Base-by-base conservation (phyloP, 2,329 filamentous ascomycete species). In the Raffaelea deltoideospora region DNA sequence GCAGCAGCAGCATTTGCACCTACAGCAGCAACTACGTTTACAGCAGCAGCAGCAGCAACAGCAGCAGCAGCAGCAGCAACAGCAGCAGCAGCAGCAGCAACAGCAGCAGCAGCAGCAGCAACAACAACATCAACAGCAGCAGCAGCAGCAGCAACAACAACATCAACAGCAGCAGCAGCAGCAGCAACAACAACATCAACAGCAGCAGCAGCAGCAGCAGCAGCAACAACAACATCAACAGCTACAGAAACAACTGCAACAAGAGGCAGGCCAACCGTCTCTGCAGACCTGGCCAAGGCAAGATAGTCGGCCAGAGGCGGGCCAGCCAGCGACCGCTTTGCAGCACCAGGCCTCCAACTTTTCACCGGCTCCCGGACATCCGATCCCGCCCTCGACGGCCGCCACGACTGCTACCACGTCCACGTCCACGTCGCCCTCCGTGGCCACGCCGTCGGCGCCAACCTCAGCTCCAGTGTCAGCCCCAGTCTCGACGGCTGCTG, bases 101-200 rank as follows among this genome's bases (percentile, higher is more conserved):
- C 37, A 31, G 7, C 24, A 4, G 4, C 17, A 32, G 19, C 10
- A 14, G 20, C 21, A 17, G 5, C 31, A 34, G 20, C 10, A 8
- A 13, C 37, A 34, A 13, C 37, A 34, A 15, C 7, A n/a, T 9
- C 36, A 37, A 18, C 31, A 33, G 22, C 23, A 32, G 11, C 31
- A 29, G 13, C 13, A 27, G 17, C 35, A 38, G 18, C 30, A 34
- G 21, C 33, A 38, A 8, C 40, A 41, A 15, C 34, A 26, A 24
- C 29, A 33, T 5, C 32, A 35, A 18, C 37, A 39, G 21, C 34
- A 33, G 10, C 34, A 29, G 22, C 21, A 26, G 10, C 32, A 17
- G 14, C 26, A 20, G 8, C 31, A 33, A 10, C 22, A 32, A 9
- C 26, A 15, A 9, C 18, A 20, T 8, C 20, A 23, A n/a, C 19